Percentiles rank a stretch among this genome's conserved stretches.
Conservation (phyloP, 805 yeast species). For the Torulaspora franciscae region DNA sequence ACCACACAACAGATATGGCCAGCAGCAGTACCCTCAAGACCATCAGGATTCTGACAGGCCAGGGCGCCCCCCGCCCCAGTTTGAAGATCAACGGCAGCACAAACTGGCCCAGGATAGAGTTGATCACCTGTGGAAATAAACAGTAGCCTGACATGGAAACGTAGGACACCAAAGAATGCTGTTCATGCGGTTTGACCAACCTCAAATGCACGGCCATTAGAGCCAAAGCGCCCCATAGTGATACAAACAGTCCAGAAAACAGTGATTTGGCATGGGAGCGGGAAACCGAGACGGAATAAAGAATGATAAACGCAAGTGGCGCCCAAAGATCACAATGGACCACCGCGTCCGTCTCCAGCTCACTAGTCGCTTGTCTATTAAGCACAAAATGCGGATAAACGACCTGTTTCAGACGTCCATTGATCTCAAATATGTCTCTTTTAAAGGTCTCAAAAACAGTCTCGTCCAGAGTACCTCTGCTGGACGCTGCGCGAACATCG, state of each 20-base stretch:
- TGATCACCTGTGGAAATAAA: constrained; percentile 33
- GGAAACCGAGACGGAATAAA: constrained; percentile 32
- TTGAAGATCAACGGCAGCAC: constrained; percentile 28
- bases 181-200: constrained; percentile 24
- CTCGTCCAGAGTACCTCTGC: constrained; percentile 36
- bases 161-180: constrained; percentile 29
- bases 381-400: constrained; percentile 32
- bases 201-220: constrained; percentile 33
- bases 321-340: constrained; percentile 36
- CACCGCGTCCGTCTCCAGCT: constrained; percentile 10
- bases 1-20: constrained; percentile 25
- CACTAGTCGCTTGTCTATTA: not conserved
- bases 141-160: constrained; percentile 35
- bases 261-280: constrained; percentile 25
- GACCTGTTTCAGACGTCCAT: constrained; percentile 31
- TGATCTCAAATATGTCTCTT: constrained; percentile 32
- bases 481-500: constrained; percentile 5
- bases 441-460: constrained; percentile 27
- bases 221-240: constrained; percentile 29
- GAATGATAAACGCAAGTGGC: constrained; percentile 31
- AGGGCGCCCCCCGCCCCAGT: constrained; percentile 7
- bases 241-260: constrained; percentile 33
- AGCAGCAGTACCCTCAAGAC: constrained; percentile 19
- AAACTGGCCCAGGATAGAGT: constrained; percentile 24
- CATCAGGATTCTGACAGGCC: constrained; percentile 20